A percentile compares a stretch with the other conserved stretches of the same genome.
phyloP scores from a whole-genome alignment of 1,284 basidiomycete genomes.

The Hymenochaete sp. region DNA sequence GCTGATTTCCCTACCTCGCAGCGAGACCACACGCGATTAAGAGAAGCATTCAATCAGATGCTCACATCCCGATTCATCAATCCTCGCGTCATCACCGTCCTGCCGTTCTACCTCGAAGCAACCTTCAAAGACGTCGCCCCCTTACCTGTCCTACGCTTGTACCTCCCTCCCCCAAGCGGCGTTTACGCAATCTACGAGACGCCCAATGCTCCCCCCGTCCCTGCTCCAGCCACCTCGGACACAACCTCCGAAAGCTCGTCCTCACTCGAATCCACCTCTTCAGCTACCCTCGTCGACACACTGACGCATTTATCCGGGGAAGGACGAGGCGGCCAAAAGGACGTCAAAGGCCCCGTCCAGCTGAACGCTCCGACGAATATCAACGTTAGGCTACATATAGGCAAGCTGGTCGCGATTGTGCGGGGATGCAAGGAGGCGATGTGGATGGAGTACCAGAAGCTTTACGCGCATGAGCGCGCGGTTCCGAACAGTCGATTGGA shows the following conservation, averaged over 20 bases:
- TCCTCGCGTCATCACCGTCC: slow-evolving; percentile 44
- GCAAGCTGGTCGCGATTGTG: slow-evolving; percentile 43
- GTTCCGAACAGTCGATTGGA: slow-evolving; percentile 22
- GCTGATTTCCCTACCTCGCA: slow-evolving; percentile 22
- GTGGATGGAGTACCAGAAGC: slow-evolving; percentile 48
- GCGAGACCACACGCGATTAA: slow-evolving; percentile 54
- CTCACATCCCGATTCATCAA: slow-evolving; percentile 50
- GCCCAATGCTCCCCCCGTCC: too few species aligned
- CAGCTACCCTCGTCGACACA: slow-evolving; percentile 12
- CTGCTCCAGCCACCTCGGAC: not conserved
- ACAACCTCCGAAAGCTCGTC: not conserved
- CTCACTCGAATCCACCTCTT: slow-evolving; percentile 6
- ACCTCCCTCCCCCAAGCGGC: slow-evolving; percentile 44
- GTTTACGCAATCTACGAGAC: too few species aligned
- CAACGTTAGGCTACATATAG: too few species aligned
- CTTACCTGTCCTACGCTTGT: slow-evolving; percentile 43
- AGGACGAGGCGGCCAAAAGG: slow-evolving; percentile 1
- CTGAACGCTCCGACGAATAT: too few species aligned
- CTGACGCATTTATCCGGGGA: too few species aligned
- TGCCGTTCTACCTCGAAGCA: slow-evolving; percentile 60
- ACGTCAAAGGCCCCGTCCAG: too few species aligned
- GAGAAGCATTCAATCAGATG: slow-evolving; percentile 62
- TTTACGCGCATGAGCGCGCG: slow-evolving; percentile 34
- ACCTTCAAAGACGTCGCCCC: slow-evolving; percentile 47
- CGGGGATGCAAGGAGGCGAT: slow-evolving; percentile 60